Conservation (phyloP, 768 basidiomycete genomes). For the Artomyces pyxidatus region DNA sequence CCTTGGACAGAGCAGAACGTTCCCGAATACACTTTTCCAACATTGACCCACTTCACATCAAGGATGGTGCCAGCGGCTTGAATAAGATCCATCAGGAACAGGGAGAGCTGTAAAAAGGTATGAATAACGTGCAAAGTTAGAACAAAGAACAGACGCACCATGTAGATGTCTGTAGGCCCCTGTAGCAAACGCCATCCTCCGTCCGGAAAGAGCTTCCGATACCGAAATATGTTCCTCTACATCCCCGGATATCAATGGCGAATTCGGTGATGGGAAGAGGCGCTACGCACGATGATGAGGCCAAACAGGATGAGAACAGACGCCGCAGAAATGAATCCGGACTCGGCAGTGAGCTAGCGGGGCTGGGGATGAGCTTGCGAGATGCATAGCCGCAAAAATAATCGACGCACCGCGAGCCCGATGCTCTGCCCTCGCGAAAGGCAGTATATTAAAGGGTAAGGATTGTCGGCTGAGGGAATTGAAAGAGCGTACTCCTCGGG, state of each 20-base stretch:
- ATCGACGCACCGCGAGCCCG: constrained; percentile 23
- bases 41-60: constrained; percentile 28
- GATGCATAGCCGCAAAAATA: neutral
- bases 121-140: neutral
- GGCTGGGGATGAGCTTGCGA: neutral
- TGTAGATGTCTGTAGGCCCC: constrained; percentile 31
- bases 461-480: neutral
- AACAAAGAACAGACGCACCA: constrained; percentile 21
- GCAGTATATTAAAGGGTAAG: constrained; percentile 10
- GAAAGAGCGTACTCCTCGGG: neutral
- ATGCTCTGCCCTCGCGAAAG: constrained; percentile 27
- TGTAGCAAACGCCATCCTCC: constrained; percentile 18
- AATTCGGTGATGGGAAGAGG: neutral
- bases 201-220: neutral
- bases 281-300: neutral
- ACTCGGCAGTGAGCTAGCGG: constrained; percentile 25
- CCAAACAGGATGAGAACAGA: neutral
- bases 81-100: constrained; percentile 24
- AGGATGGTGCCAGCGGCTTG: constrained; percentile 30
- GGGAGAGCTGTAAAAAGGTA: constrained; percentile 17
- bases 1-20: constrained; percentile 29
- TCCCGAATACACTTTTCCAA: constrained; percentile 25
- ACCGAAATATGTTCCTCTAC: neutral
- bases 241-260: no score
- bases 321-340: constrained; percentile 15